Base-by-base conservation (phyloP, 352 stramenopile species). In the Peronospora belbahrii region DNA sequence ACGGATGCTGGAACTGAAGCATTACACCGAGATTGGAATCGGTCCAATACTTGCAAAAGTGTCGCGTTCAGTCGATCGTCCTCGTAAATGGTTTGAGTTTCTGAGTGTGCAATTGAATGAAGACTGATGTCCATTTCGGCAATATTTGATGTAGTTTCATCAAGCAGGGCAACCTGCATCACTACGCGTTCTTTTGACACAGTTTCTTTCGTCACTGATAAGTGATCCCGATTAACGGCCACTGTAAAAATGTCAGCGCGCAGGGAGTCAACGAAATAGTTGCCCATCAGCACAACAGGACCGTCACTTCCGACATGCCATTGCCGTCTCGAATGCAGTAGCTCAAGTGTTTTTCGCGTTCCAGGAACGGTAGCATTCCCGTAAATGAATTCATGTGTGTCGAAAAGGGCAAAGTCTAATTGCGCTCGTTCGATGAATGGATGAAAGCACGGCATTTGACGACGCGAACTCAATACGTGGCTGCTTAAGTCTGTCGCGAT, bases 221-320 rank as follows among this genome's bases (percentile, higher is more conserved):
- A 34, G 1, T 20, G 11, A 32, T 48, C 18, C 35, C 14, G 28
- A 23, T 52, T 25, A 3, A 37, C 38, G 5, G 59, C 53, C 13
- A 83, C 68, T 0, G 70, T 57, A 31, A 85, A 88, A 18, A 85
- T 67, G 36, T 92, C 80, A 6, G 77, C 62, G 1, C 67, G 73
- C 1, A 92, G 52, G 33, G 80, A 92, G 36, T 92, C 80, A 4
- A 89, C 32, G 27, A 92, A 92, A 40, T 92, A 92, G 31, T 92
- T 92, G 6, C 75, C 80, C 10, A 92, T 72, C 37, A 92, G 56
- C n/a, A 83, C 76, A 6, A 89, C 59, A 0, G 77, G 74, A 0
- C 73, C 73, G 17, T 73, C 48, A 8, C 42, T 48, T n/a, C 67
- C 70, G 10, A 85, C 65, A 22, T 33, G 47, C 77, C 70, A 85